A percentile compares a stretch with the other conserved stretches of the same genome.
Conservation (phyloP, 768 basidiomycete species). For the Asterophora lycoperdoides region DNA sequence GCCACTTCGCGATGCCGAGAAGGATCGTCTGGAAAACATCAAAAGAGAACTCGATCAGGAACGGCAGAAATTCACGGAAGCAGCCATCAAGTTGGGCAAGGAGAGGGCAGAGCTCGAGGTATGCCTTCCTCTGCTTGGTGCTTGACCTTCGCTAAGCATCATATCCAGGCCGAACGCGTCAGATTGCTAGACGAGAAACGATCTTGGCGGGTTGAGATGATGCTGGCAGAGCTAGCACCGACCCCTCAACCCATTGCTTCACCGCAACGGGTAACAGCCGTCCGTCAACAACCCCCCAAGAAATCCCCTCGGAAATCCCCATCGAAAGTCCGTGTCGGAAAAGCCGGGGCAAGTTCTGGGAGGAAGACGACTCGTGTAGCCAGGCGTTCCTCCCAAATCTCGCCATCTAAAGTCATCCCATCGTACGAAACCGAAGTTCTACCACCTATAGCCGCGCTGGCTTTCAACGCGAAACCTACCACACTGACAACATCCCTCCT, state of each 20-base stretch:
- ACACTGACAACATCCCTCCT: conserved; percentile 45
- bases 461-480: conserved; percentile 36
- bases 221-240: conserved; percentile 55
- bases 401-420: conserved; percentile 31
- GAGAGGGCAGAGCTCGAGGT: conserved; percentile 71
- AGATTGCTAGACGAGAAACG: conserved; percentile 66
- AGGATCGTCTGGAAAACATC: conserved; percentile 47
- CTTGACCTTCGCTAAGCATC: not conserved
- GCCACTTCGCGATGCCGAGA: conserved; percentile 52
- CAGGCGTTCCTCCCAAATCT: conserved; percentile 42
- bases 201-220: conserved; percentile 64
- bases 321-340: conserved; percentile 44
- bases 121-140: not conserved
- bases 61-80: conserved; percentile 58
- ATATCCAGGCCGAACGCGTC: conserved; percentile 53
- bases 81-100: conserved; percentile 56
- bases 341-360: conserved; percentile 32
- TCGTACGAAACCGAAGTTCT: conserved; percentile 41
- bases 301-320: conserved; percentile 40
- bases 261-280: not conserved
- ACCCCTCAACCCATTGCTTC: conserved; percentile 28
- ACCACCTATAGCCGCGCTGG: conserved; percentile 28
- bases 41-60: conserved; percentile 61
- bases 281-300: conserved; percentile 13
- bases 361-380: conserved; percentile 45